Evolutionary conservation across 352 stramenopile genomes (phyloP).

Genomic region (Phytophthora pseudosyringae): DNA sequence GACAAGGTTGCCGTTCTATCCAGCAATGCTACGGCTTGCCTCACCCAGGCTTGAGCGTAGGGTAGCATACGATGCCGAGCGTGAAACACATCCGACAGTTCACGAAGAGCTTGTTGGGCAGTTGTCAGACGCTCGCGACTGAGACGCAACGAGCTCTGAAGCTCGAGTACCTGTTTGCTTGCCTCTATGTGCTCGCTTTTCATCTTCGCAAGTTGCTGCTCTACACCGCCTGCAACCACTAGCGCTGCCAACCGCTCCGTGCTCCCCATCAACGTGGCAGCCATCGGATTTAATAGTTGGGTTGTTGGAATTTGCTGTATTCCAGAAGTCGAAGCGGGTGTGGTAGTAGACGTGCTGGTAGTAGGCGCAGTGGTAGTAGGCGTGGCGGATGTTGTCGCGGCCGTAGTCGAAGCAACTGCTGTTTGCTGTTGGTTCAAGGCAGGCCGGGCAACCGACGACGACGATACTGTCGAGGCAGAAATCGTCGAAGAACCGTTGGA

Average conservation of each 20-base stretch:
- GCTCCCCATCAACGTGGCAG: constrained; percentile 43
- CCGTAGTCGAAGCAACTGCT: constrained; percentile 2
- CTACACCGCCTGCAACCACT: constrained; percentile 66
- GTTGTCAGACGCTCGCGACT: constrained; percentile 65
- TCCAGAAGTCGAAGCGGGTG: constrained; percentile 8
- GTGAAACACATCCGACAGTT: constrained; percentile 68
- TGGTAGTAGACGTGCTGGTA: not conserved
- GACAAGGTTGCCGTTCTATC: constrained; percentile 54
- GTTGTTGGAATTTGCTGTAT: constrained; percentile 18
- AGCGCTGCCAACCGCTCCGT: constrained; percentile 67
- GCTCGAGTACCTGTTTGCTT: constrained; percentile 70
- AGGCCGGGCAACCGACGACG: not conserved
- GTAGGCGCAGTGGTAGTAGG: not conserved
- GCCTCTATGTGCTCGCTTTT: constrained; percentile 72
- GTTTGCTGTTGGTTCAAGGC: constrained; percentile 10
- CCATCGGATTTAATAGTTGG: constrained; percentile 34
- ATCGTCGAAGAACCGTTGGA: constrained; percentile 10
- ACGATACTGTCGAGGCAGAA: not conserved
- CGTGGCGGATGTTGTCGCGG: not conserved
- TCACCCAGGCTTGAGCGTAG: constrained; percentile 64
- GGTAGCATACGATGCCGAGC: constrained; percentile 71
- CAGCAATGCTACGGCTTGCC: constrained; percentile 54
- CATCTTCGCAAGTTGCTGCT: constrained; percentile 78
- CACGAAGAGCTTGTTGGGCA: constrained; percentile 60
- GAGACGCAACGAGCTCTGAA: constrained; percentile 68